These are phyloP conservation scores for Malassezia sympodialis DNA, from an alignment of 1,284 basidiomycete genomes.

Conservation along the genomic window DNA sequence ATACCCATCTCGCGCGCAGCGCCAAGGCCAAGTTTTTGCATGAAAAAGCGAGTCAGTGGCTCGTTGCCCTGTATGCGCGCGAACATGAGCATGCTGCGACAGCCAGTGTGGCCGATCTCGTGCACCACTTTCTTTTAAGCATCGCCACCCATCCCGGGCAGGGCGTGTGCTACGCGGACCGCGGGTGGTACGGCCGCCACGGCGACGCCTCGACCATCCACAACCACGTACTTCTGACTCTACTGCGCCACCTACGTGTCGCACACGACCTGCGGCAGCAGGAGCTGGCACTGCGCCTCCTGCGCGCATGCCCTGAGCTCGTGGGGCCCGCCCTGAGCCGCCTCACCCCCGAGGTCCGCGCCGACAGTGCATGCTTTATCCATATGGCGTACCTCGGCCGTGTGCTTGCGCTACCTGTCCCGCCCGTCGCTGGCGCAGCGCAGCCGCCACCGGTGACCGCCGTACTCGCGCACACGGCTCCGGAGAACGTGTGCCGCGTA, in stretches of 20 bases:
- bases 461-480: slow-evolving; percentile 52
- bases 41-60: slow-evolving; percentile 32
- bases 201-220: slow-evolving; percentile 52
- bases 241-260: slow-evolving; percentile 64
- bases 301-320: slow-evolving; percentile 72
- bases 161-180: slow-evolving; percentile 77
- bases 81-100: slow-evolving; percentile 23
- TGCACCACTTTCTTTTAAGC: slow-evolving; percentile 75
- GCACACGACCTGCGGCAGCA: slow-evolving; percentile 77
- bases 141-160: slow-evolving; percentile 71
- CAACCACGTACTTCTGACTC: slow-evolving; percentile 72
- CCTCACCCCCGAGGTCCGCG: slow-evolving; percentile 66
- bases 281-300: slow-evolving; percentile 68
- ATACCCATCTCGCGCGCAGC: slow-evolving; percentile 26
- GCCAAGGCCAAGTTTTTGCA: slow-evolving; percentile 35
- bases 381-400: slow-evolving; percentile 71
- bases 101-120: slow-evolving; percentile 60
- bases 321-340: slow-evolving; percentile 57
- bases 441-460: slow-evolving; percentile 61
- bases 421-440: slow-evolving; percentile 33
- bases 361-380: slow-evolving; percentile 65
- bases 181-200: slow-evolving; percentile 72
- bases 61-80: slow-evolving; percentile 33
- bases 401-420: slow-evolving; percentile 66
- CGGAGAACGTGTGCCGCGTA: slow-evolving; percentile 24